Percentiles rank a stretch among this genome's conserved stretches.
phyloP scores from a whole-genome alignment of 306 rosid genomes.

The Vachellia pachyceras region DNA sequence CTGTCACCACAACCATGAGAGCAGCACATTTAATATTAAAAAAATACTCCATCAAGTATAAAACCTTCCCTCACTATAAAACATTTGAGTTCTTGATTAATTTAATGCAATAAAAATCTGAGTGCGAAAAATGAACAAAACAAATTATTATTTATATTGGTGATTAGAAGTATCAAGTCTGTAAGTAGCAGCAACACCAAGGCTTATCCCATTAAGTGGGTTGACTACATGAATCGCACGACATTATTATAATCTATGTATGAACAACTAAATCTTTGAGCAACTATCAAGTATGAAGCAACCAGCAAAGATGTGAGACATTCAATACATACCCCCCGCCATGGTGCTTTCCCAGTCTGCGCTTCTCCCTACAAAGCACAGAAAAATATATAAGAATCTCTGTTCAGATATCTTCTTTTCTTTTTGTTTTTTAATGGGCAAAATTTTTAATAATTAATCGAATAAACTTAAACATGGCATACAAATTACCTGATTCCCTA shows the following conservation, averaged over 20 bases:
- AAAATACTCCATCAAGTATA: not conserved
- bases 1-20: conserved; percentile 46
- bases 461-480: conserved; percentile 13
- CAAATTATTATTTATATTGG: not conserved
- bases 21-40: not conserved
- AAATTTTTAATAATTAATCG: not conserved
- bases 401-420: not conserved
- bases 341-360: conserved; percentile 72
- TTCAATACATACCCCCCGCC: conserved; percentile 82
- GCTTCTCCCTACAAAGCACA: conserved; percentile 69
- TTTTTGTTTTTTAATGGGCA: not conserved
- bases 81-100: not conserved
- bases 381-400: conserved; percentile 31
- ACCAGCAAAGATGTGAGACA: not conserved
- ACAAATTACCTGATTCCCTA: conserved; percentile 81
- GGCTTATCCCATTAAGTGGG: too few relatives aligned
- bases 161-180: not conserved
- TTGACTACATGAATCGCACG: too few relatives aligned
- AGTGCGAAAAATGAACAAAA: conserved; percentile 2
- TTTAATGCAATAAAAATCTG: not conserved
- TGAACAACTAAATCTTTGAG: too few relatives aligned
- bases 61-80: not conserved
- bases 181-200: not conserved
- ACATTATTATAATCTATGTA: too few relatives aligned
- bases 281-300: not conserved